These are phyloP conservation scores for Plasmodium blacklocki DNA, from an alignment of 169 alveolate genomes.

Conservation along the genomic window DNA sequence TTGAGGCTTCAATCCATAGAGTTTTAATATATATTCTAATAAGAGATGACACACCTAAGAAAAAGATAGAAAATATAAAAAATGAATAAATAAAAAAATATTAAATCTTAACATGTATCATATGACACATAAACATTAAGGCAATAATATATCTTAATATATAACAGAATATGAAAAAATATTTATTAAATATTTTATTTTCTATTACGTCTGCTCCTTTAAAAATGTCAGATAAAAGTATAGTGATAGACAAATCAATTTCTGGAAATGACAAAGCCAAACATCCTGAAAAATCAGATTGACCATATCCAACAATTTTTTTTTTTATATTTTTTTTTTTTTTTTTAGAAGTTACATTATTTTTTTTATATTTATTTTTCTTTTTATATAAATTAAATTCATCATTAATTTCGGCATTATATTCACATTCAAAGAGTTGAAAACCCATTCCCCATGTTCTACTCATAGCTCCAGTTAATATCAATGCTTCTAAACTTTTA, in stretches of 20 bases:
- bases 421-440: conserved; percentile 80
- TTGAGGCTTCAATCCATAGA: conserved; percentile 53
- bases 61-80: background rate
- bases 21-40: conserved; percentile 32
- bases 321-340: background rate
- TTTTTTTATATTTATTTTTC: background rate
- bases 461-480: conserved; percentile 79
- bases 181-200: background rate
- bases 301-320: conserved; percentile 78
- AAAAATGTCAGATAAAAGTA: conserved; percentile 75
- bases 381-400: conserved; percentile 28
- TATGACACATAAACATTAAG: background rate
- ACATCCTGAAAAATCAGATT: conserved; percentile 79
- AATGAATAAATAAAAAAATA: background rate
- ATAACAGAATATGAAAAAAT: background rate
- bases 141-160: background rate
- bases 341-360: background rate
- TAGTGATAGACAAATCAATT: conserved; percentile 76
- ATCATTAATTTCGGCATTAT: conserved; percentile 42
- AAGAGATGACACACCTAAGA: conserved; percentile 33
- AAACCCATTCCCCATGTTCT: conserved; percentile 82
- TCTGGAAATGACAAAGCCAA: conserved; percentile 79
- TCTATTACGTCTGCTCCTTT: conserved; percentile 75
- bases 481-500: conserved; percentile 76
- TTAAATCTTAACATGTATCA: background rate